phyloP scores from a whole-genome alignment of 2,329 filamentous ascomycete genomes.

The Botrytis pseudocinerea region DNA sequence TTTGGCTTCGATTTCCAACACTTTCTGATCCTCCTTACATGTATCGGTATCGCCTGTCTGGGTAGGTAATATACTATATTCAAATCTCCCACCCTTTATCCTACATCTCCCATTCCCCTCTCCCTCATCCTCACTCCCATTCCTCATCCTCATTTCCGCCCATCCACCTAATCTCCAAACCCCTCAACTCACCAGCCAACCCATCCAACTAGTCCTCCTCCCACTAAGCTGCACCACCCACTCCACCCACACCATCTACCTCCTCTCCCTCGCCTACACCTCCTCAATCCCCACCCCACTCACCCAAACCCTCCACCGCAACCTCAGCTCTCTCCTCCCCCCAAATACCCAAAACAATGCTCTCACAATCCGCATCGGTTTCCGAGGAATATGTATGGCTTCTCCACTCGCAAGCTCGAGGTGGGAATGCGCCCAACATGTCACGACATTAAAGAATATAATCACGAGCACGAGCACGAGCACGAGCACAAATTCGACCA shows the following conservation, averaged over 20 bases:
- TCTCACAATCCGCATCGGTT: not conserved
- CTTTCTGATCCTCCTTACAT: not conserved
- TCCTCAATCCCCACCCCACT: not conserved
- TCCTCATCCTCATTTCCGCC: not conserved
- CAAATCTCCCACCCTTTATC: not conserved
- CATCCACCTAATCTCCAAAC: not conserved
- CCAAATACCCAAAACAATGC: not conserved
- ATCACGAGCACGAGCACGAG: not conserved
- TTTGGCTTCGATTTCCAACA: not conserved
- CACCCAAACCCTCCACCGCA: not conserved
- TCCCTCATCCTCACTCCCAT: not conserved
- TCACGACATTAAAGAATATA: not conserved
- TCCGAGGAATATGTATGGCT: not conserved
- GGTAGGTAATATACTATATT: not conserved
- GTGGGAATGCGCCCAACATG: not conserved
- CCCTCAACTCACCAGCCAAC: not conserved
- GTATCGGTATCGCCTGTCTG: not conserved
- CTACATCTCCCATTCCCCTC: not conserved
- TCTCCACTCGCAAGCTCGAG: not conserved
- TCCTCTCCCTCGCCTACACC: not conserved
- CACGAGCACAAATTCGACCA: not conserved
- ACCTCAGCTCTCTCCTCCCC: not conserved
- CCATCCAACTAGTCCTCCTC: not conserved
- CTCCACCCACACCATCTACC: not conserved
- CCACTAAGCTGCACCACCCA: not conserved